Base-by-base conservation (phyloP, 108 stramenopile genomes). In the Discostella stelligeroides region DNA sequence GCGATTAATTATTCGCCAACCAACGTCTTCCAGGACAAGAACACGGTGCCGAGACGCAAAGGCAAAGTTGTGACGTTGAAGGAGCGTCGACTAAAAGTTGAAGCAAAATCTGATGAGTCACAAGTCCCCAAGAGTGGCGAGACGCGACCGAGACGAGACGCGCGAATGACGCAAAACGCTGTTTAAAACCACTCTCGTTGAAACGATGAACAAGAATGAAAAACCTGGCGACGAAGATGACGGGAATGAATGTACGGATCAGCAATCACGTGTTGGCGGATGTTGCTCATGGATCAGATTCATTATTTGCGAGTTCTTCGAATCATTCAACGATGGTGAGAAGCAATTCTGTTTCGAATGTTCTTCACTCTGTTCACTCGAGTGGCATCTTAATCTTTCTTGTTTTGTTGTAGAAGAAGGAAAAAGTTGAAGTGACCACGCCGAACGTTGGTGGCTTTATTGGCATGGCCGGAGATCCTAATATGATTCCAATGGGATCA, bases 171-270 rank as follows among this genome's bases (percentile, higher is more conserved):
- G n/a, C n/a, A n/a, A n/a, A n/a, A n/a, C n/a, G n/a, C n/a, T n/a
- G n/a, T n/a, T n/a, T n/a, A n/a, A n/a, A n/a, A n/a, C n/a, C n/a
- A n/a, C n/a, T n/a, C n/a, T n/a, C n/a, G n/a, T n/a, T 34, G 34
- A 34, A 34, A 34, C 34, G 34, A 34, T 34, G 34, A 56, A 37
- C n/a, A 37, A 1, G 14, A 34, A 56, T 14, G 29, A 56, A 56
- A 56, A 56, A 30, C 55, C 55, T 56, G 13, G 28, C 37, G 34
- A 56, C 34, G 37, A 56, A 4, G 55, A 56, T 13, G 55, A 38
- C 55, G 17, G 55, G 14, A 17, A 30, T 37, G 55, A 56, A 17
- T 56, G 30, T 34, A 56, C 28, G 21, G 55, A 56, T 56, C 55
- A 38, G 29, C 55, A 23, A 56, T 15, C 55, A 27, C 34, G 6